Percentiles rank a stretch among this genome's conserved stretches.
phyloP scores from a whole-genome alignment of 257 asterid genomes.

The Linaria vulgaris region DNA sequence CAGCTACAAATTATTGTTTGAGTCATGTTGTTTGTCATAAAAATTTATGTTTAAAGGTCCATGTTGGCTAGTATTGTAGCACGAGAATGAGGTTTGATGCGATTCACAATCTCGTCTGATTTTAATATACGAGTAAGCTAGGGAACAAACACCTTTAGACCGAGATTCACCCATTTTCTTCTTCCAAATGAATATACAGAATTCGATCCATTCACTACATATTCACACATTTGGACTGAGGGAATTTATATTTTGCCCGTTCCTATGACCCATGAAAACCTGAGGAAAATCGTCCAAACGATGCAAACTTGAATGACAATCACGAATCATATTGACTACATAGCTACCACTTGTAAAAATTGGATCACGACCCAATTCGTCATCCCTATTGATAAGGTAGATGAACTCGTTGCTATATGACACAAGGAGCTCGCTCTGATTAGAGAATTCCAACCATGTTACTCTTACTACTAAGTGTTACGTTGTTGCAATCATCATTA shows the following conservation, averaged over 20 bases:
- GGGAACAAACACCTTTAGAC: no score
- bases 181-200: constrained; percentile 97
- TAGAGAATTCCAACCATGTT: constrained; percentile 91
- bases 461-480: no score
- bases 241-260: no score
- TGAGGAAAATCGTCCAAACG: no score
- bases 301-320: constrained; percentile 25
- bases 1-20: no score
- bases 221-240: constrained; percentile 86
- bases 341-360: constrained; percentile 35
- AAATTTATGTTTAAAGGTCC: no score
- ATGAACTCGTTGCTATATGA: constrained; percentile 76
- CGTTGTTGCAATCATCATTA: no score
- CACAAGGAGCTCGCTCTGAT: constrained; percentile 87
- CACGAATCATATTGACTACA: constrained; percentile 30
- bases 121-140: constrained; percentile 82
- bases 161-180: constrained; percentile 77
- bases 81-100: constrained; percentile 86
- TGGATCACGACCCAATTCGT: constrained; percentile 64
- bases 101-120: constrained; percentile 78
- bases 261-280: no score
- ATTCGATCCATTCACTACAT: constrained; percentile 86
- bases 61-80: constrained; percentile 69
- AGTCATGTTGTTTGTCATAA: no score
- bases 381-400: constrained; percentile 73